Evolutionary conservation across 2,329 filamentous ascomycete species (phyloP).

Genomic region (Monilinia vaccinii-corymbosi): DNA sequence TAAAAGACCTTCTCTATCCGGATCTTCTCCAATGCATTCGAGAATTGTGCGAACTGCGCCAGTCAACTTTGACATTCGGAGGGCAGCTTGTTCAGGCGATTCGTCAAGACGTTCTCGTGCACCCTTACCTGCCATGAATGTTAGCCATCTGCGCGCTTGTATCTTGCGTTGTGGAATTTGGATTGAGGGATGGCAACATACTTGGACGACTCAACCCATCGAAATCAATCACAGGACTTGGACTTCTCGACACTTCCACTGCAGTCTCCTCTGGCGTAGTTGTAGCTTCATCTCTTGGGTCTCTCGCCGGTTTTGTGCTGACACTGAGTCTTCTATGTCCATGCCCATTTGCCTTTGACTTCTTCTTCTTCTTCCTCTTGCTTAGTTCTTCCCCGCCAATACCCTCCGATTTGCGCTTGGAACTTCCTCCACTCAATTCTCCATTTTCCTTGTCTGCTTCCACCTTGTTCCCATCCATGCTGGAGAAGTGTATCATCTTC

Average conservation of each 20-base stretch:
- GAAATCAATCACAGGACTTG: conserved; percentile 51
- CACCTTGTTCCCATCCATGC: conserved; percentile 7
- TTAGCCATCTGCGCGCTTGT: not conserved
- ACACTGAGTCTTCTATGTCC: conserved; percentile 43
- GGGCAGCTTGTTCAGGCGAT: conserved; percentile 39
- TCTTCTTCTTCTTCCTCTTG: conserved; percentile 21
- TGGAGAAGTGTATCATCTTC: conserved; percentile 23
- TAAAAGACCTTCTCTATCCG: conserved; percentile 54
- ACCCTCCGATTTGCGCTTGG: conserved; percentile 6
- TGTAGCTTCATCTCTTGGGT: conserved; percentile 44
- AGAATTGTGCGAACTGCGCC: conserved; percentile 57
- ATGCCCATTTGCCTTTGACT: conserved; percentile 19
- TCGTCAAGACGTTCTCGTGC: conserved; percentile 56
- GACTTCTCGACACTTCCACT: conserved; percentile 34
- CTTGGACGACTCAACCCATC: conserved; percentile 53
- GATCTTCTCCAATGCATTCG: conserved; percentile 61
- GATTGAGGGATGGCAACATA: conserved; percentile 26
- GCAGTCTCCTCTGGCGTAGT: conserved; percentile 14
- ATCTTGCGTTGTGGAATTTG: not conserved
- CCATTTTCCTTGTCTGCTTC: conserved; percentile 1
- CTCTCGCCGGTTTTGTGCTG: conserved; percentile 51
- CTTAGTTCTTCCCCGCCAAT: not conserved
- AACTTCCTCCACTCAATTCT: not conserved
- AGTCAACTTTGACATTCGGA: conserved; percentile 48
- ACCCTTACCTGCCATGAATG: conserved; percentile 40